phyloP scores from a whole-genome alignment of 2,329 filamentous ascomycete species.

The Huntiella bhutanensis region DNA sequence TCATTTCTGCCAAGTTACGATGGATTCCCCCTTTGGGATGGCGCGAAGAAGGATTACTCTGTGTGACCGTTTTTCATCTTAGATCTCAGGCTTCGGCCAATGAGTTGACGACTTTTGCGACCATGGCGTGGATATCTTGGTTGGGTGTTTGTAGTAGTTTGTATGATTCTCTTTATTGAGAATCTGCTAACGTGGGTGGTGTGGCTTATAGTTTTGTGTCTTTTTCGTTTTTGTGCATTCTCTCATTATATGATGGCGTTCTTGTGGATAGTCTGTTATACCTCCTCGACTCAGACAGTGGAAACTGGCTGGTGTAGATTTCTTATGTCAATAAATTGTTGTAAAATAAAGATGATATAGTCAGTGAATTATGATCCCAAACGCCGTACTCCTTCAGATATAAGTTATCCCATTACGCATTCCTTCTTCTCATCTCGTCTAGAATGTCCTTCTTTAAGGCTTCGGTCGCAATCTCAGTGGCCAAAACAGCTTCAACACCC shows the following conservation, averaged over 20 bases:
- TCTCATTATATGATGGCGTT: slow-evolving; percentile 10
- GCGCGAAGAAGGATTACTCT: background rate
- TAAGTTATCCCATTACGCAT: background rate
- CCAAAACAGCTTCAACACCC: slow-evolving; percentile 60
- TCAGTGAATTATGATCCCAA: background rate
- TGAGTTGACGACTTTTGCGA: background rate
- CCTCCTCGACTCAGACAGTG: background rate
- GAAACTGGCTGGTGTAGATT: background rate
- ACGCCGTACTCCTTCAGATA: background rate
- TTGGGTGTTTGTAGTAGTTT: no score
- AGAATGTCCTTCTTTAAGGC: slow-evolving; percentile 47
- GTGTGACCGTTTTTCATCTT: background rate
- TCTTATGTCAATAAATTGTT: slow-evolving; percentile 1
- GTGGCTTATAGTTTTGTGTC: background rate
- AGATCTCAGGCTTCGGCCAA: background rate
- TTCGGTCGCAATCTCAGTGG: slow-evolving; percentile 74
- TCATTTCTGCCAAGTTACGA: background rate
- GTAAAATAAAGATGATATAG: background rate
- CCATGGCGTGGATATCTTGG: background rate
- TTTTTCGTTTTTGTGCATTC: slow-evolving; percentile 1
- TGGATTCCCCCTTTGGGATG: background rate
- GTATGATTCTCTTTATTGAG: background rate
- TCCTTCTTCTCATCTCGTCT: slow-evolving; percentile 32
- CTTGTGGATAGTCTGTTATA: slow-evolving; percentile 5
- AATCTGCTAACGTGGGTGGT: no score